Percentiles rank a stretch among this genome's conserved stretches.
phyloP scores from a whole-genome alignment of 768 basidiomycete species.

The Strobilomyces dryophilus region DNA sequence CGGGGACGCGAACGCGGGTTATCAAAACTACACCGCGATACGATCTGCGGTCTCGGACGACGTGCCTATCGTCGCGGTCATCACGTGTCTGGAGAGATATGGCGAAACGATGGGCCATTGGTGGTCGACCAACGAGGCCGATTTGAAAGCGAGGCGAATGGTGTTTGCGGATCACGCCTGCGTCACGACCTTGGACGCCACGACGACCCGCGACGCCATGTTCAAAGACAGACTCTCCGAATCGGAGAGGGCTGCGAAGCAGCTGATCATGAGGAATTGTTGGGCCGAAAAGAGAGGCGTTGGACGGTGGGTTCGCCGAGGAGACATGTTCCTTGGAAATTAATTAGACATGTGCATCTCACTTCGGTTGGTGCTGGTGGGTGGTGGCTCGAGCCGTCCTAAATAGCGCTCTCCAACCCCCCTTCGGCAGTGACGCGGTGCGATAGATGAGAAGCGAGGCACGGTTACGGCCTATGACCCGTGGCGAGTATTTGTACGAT shows the following conservation, averaged over 20 bases:
- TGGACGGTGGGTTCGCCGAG: conserved; percentile 21
- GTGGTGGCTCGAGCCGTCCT: conserved; percentile 6
- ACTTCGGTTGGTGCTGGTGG: conserved; percentile 10
- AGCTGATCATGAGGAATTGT: conserved; percentile 25
- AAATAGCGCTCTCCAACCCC: neutral
- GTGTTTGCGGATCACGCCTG: conserved; percentile 37
- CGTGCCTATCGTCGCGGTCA: conserved; percentile 29
- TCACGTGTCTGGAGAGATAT: conserved; percentile 31
- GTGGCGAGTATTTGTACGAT: conserved; percentile 15
- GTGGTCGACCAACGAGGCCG: conserved; percentile 37
- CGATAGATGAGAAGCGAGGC: neutral
- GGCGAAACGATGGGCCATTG: conserved; percentile 33
- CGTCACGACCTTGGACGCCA: conserved; percentile 32
- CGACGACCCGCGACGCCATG: conserved; percentile 10
- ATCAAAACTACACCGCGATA: conserved; percentile 25
- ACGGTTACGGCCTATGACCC: neutral
- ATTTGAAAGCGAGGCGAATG: conserved; percentile 33
- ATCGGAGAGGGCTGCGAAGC: conserved; percentile 20
- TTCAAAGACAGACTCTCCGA: conserved; percentile 23
- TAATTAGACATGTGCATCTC: conserved; percentile 21
- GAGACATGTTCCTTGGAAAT: conserved; percentile 26
- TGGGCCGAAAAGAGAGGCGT: conserved; percentile 23
- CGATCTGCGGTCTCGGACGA: conserved; percentile 28
- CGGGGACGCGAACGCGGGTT: conserved; percentile 26
- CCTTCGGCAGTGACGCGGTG: neutral